Evolutionary conservation across 345 rosid genomes (phyloP), one percentile per base, ranked within the genome.

Genomic region (Euphorbia lathyris): DNA sequence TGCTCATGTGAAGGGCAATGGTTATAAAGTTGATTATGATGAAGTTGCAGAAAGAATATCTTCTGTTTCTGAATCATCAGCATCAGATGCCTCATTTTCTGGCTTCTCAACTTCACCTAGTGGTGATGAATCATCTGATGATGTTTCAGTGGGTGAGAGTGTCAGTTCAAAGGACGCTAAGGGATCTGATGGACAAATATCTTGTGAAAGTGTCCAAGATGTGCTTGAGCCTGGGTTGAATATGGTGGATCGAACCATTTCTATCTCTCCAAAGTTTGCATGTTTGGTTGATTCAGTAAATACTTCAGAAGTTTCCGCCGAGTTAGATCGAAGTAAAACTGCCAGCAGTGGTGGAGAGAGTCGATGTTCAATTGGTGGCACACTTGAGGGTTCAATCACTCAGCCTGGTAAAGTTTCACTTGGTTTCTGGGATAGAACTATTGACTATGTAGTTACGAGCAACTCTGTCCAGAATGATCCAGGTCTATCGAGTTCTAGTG

Each of bases 181-280:
- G 75, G 83, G 77, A 62, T 70, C 78, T 20, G 89, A 86, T 60
- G 72, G 76, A 38, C 71, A 72, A 32, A 66, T 59, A 17, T 74
- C 82, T 70, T 77, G 78, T 75, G 80, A 74, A 79, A 72, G 53
- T 71, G 75, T 74, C 22, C 68, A 65, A 68, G 84, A 81, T 72
- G 61, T 45, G 59, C 80, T 65, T 32, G 85, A 74, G 68, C 72
- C 80, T 65, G 67, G 55, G 70, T 77, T 69, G 58, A 65, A 83
- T 32, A 70, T 81, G 55, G 76, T 72, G 70, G 88, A 72, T 66
- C 74, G 79, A 36, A 73, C 82, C 59, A 82, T 83, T 69, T 80
- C 83, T 22, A 34, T 72, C 47, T 89, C 95, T 73, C 97, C 96
- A 47, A 86, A 87, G 71, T 92, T 92, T 83, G 81, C 86, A 38